These are phyloP conservation scores for Ceratobasidium sp. DNA, from an alignment of 1,284 basidiomycete genomes.

Conservation along the genomic window DNA sequence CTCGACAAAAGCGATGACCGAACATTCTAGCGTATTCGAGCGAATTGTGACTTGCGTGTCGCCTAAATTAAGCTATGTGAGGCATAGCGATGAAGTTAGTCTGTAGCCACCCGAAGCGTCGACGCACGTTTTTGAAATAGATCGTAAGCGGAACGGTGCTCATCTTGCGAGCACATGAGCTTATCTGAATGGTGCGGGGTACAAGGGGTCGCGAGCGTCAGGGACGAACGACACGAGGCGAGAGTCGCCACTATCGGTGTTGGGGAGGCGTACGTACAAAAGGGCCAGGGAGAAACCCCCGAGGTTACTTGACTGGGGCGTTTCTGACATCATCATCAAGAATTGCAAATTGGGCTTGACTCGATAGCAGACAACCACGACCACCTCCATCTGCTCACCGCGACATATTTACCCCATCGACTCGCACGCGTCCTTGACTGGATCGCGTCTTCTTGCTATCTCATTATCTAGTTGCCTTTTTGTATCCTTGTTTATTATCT, in stretches of 20 bases:
- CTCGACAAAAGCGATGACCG: neutral
- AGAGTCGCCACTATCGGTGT: neutral
- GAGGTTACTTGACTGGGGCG: conserved; percentile 27
- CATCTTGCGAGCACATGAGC: neutral
- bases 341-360: conserved; percentile 29
- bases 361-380: conserved; percentile 30
- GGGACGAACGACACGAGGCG: neutral
- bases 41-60: neutral
- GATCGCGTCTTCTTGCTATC: conserved; percentile 2
- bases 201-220: neutral
- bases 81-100: neutral
- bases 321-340: conserved; percentile 35
- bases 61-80: neutral
- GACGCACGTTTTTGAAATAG: neutral
- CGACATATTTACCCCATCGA: conserved; percentile 7
- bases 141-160: neutral
- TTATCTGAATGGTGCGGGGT: neutral
- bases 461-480: neutral
- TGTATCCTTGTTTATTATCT: conserved; percentile 23
- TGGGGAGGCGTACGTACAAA: neutral
- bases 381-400: neutral
- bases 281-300: neutral
- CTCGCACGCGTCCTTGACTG: conserved; percentile 37
- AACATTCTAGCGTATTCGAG: neutral
- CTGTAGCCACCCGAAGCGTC: neutral